Conservation (phyloP, 169 alveolate species). For the Eimeria acervulina region DNA sequence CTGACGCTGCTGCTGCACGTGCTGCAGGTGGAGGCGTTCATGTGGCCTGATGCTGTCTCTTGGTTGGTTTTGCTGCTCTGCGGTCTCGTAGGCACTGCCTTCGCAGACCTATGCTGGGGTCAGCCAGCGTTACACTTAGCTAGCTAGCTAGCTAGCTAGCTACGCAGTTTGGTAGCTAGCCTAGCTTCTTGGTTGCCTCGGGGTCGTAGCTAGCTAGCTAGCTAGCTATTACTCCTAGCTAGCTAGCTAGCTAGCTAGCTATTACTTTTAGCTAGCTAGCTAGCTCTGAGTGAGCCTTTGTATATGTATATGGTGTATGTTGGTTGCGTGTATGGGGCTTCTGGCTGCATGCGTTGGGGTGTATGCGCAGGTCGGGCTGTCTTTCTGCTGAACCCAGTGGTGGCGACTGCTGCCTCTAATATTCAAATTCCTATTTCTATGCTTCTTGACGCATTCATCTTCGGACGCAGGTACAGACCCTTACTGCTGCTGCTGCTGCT, state of each 20-base stretch:
- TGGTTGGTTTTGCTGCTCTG: not conserved
- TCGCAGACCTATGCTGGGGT: too few species aligned
- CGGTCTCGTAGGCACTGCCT: slow-evolving; percentile 38
- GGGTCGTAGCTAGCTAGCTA: not conserved
- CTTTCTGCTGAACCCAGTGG: too few species aligned
- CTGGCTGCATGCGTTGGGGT: not conserved
- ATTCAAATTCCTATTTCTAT: too few species aligned
- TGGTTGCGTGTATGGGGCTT: not conserved
- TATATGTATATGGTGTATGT: not conserved
- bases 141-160: slow-evolving; percentile 4
- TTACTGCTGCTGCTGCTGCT: too few species aligned
- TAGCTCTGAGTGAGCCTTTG: not conserved
- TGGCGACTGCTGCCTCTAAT: too few species aligned
- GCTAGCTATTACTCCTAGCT: slow-evolving; percentile 4
- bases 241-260: not conserved
- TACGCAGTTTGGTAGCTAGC: not conserved
- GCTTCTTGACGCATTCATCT: too few species aligned
- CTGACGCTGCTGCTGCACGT: slow-evolving; percentile 52
- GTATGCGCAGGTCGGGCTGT: not conserved
- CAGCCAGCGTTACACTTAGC: not conserved
- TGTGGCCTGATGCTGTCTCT: slow-evolving; percentile 34
- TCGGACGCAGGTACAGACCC: too few species aligned
- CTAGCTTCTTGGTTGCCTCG: too few species aligned
- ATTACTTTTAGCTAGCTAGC: not conserved
- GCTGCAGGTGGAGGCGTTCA: slow-evolving; percentile 22